Evolutionary conservation across 345 rosid genomes (phyloP).

Genomic region (Ricinus communis): DNA sequence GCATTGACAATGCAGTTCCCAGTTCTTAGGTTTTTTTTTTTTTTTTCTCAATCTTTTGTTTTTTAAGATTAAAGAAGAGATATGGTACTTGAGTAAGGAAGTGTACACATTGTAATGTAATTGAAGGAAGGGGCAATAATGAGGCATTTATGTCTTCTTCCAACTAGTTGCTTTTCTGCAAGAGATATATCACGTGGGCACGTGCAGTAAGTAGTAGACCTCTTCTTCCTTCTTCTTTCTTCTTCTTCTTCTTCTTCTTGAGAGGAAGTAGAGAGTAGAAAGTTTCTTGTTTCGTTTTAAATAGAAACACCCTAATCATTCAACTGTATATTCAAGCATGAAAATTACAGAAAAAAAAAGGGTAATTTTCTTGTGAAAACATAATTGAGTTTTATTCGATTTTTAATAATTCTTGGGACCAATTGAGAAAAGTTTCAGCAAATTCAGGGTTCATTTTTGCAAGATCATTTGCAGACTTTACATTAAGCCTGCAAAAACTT

Average conservation of each 20-base stretch:
- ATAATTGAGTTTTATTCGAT: too few relatives aligned
- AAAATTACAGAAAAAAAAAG: too few relatives aligned
- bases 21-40: too few relatives aligned
- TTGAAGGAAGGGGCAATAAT: constrained; percentile 3
- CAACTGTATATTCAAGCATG: background rate
- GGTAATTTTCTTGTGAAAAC: too few relatives aligned
- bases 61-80: background rate
- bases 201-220: constrained; percentile 13
- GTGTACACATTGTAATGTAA: background rate
- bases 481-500: background rate
- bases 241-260: background rate
- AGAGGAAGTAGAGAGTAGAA: background rate
- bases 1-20: too few relatives aligned
- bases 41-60: too few relatives aligned
- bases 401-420: background rate
- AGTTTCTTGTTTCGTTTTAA: too few relatives aligned
- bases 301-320: background rate
- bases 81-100: background rate
- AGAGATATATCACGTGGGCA: constrained; percentile 31
- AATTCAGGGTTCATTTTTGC: background rate
- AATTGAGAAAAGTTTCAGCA: background rate
- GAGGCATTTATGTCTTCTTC: constrained; percentile 10
- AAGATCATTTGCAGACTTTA: background rate
- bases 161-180: background rate
- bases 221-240: background rate